Evolutionary conservation across 2,329 filamentous ascomycete genomes (phyloP).

Genomic region (Trichophyton verrucosum): DNA sequence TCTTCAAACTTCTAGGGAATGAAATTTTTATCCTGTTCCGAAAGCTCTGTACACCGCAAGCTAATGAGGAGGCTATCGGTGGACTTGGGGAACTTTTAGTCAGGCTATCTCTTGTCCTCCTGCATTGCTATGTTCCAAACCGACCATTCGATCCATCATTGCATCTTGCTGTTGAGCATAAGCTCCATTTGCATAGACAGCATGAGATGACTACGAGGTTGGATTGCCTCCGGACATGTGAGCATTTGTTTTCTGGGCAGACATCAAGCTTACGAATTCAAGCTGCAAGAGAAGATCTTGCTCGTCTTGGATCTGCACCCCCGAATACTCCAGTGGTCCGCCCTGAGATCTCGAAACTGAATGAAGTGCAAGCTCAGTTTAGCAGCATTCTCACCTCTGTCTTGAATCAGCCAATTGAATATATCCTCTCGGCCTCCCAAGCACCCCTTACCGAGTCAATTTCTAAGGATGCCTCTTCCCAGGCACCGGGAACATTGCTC

Average conservation of each 20-base stretch:
- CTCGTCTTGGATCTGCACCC: constrained; percentile 53
- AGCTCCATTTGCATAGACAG: constrained; percentile 46
- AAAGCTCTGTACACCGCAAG: not conserved
- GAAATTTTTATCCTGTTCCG: not conserved
- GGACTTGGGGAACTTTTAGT: constrained; percentile 56
- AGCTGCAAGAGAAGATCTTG: constrained; percentile 50
- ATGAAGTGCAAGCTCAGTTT: constrained; percentile 70
- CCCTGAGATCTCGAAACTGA: constrained; percentile 54
- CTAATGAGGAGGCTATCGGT: constrained; percentile 15
- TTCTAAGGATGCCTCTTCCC: not conserved
- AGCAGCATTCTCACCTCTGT: constrained; percentile 59
- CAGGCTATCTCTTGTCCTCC: constrained; percentile 58
- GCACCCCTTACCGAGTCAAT: constrained; percentile 10
- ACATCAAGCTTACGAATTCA: constrained; percentile 53
- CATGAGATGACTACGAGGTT: constrained; percentile 45
- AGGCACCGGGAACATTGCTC: constrained; percentile 25
- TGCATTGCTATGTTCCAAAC: constrained; percentile 76
- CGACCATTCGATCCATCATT: constrained; percentile 70
- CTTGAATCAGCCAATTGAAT: constrained; percentile 32
- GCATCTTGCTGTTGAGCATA: constrained; percentile 49
- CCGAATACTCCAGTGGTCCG: constrained; percentile 57
- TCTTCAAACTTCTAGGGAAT: not conserved
- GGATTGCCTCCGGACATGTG: constrained; percentile 51
- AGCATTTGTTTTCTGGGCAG: constrained; percentile 55
- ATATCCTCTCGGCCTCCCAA: constrained; percentile 17